Evolutionary conservation across 2,329 filamentous ascomycete species (phyloP).

Genomic region (Xylaria sp.): DNA sequence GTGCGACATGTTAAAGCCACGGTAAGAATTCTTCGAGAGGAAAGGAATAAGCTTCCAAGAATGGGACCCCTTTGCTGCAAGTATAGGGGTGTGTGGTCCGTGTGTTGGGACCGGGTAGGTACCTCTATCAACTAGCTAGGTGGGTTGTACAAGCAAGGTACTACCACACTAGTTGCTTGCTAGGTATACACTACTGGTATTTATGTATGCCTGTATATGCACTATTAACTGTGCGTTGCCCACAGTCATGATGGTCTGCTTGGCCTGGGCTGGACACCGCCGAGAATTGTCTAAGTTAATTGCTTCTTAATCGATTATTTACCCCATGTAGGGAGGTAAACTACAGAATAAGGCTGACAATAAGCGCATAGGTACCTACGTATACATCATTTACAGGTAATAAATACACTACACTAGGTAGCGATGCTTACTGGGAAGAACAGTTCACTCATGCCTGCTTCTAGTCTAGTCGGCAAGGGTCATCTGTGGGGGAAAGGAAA

Average conservation of each 20-base stretch:
- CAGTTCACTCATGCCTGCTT: slow-evolving; percentile 2
- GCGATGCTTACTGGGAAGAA: slow-evolving; percentile 1
- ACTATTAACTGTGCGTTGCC: not conserved
- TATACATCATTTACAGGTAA: not conserved
- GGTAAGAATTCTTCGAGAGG: slow-evolving; percentile 24
- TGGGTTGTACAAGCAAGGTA: slow-evolving; percentile 5
- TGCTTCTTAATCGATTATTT: not conserved
- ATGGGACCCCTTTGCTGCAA: slow-evolving; percentile 17
- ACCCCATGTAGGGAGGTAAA: too few relatives aligned
- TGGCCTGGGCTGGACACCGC: not conserved
- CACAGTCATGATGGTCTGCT: not conserved
- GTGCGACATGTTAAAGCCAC: slow-evolving; percentile 17
- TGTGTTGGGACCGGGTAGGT: slow-evolving; percentile 8
- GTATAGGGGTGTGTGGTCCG: slow-evolving; percentile 29
- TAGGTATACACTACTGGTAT: not conserved
- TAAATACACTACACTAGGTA: not conserved
- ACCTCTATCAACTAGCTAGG: not conserved
- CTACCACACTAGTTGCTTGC: not conserved
- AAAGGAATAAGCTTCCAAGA: slow-evolving; percentile 30
- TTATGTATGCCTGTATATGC: not conserved
- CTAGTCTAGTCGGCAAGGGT: slow-evolving; percentile 27
- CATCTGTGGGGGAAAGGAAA: slow-evolving; percentile 35
- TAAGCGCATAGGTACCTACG: not conserved
- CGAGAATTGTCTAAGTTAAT: not conserved
- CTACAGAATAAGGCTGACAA: too few relatives aligned